Evolutionary conservation across 2,329 filamentous ascomycete species (phyloP), one percentile per base, ranked within the genome.

Genomic region (Diaporthe sp.): DNA sequence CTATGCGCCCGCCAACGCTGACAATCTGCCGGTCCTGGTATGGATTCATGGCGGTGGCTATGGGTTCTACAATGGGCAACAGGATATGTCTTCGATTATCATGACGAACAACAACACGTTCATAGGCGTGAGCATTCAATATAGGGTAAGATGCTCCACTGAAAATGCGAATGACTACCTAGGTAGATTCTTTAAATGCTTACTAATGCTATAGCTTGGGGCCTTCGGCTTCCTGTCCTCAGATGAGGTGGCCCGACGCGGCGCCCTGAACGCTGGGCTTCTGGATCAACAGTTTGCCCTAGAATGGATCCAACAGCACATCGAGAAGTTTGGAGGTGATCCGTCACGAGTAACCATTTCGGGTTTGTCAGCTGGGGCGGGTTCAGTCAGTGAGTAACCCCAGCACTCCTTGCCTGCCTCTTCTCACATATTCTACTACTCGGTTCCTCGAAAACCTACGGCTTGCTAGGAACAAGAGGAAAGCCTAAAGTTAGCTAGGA

Each of bases 231-330:
- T 92, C 80, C 77, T 93, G 77, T 85, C 88, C 0, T 90, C 90
- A 1, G 55, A 58, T 37, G 55, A 58, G 65, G 65, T 69, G 17
- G 34, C 31, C 34, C 65, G 51, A 34, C 83, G 84, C 7, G 89
- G 91, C 2, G 37, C 46, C 13, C 61, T 55, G n/a, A 94, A 93
- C 76, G 80, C 92, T 2, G 92, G 92, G 2, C 84, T 92, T 3
- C 83, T 90, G 0, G 92, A 94, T 78, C 91, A 93, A 79, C 84
- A 90, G 28, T 82, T 91, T 13, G 91, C 88, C 0, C 82, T 94
- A 25, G 79, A 93, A 77, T 94, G 92, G 92, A 86, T 92, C 0
- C 88, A 89, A 7, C 89, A 92, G 76, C 92, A 93, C 78, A 92
- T 94, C 31, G 31, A 28, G 17, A 58, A 67, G n/a, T 75, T 75